A percentile compares a stretch with the other conserved stretches of the same genome.
These are phyloP conservation scores for Iris pallida DNA, from an alignment of 116 monocot genomes.

Conservation along the genomic window DNA sequence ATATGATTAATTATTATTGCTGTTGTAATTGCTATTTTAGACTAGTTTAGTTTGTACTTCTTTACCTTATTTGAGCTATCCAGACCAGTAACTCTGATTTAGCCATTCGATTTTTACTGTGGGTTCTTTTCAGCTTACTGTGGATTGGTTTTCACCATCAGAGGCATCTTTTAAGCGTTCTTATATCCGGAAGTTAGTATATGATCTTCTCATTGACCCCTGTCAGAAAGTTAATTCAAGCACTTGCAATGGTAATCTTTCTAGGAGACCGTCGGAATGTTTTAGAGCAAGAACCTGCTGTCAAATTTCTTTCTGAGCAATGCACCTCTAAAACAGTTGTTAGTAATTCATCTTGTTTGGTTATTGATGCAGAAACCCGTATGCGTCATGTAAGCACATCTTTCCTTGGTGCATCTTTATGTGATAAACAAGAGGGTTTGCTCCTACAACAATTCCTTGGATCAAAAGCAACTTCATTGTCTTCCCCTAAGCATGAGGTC, in stretches of 20 bases:
- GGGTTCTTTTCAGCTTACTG: conserved; percentile 43
- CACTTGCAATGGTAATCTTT: conserved; percentile 12
- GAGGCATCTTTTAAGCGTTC: conserved; percentile 62
- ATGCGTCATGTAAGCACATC: background rate
- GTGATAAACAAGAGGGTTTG: conserved; percentile 11
- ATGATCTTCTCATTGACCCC: conserved; percentile 37
- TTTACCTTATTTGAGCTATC: background rate
- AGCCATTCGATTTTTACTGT: too few species aligned
- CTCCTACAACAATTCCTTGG: conserved; percentile 5
- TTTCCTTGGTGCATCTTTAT: conserved; percentile 11
- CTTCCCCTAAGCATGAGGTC: background rate
- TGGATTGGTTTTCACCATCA: conserved; percentile 60
- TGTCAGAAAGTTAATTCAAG: conserved; percentile 18
- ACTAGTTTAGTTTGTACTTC: too few species aligned
- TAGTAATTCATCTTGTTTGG: conserved; percentile 7
- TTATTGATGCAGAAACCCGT: conserved; percentile 6
- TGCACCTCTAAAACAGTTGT: conserved; percentile 4
- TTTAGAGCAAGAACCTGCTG: conserved; percentile 12
- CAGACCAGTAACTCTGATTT: background rate
- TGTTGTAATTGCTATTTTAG: too few species aligned
- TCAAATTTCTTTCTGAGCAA: conserved; percentile 25
- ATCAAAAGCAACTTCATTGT: conserved; percentile 15
- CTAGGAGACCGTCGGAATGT: conserved; percentile 12
- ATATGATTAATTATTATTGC: too few species aligned
- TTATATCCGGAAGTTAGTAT: conserved; percentile 45